phyloP scores from a whole-genome alignment of 306 rosid genomes.

The Amphicarpaea edgeworthii region DNA sequence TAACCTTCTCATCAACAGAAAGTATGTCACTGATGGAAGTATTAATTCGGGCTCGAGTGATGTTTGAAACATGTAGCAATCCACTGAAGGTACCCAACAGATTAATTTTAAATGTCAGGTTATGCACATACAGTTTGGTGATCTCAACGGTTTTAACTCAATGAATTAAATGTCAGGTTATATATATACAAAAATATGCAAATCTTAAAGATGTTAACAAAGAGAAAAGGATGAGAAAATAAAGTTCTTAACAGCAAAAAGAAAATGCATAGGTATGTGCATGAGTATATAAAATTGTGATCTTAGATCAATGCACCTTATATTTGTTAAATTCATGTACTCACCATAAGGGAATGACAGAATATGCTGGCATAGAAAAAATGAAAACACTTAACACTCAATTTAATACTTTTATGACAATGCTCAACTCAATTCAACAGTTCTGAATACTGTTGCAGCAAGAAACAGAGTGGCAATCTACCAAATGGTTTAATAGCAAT shows the following conservation, averaged over 20 bases:
- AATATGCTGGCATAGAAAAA: neutral
- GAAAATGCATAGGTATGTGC: neutral
- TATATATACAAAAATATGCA: neutral
- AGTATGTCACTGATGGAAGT: constrained; percentile 71
- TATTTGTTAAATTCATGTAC: neutral
- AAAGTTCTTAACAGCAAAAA: neutral
- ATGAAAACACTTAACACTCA: neutral
- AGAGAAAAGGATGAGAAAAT: neutral
- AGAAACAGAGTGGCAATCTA: neutral
- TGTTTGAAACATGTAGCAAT: constrained; percentile 85
- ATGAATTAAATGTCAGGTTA: neutral
- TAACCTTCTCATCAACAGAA: constrained; percentile 73
- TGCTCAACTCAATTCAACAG: neutral
- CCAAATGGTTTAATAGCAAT: neutral
- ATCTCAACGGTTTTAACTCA: neutral
- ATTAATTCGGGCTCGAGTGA: constrained; percentile 63
- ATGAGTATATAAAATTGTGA: constrained; percentile 10
- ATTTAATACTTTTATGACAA: neutral
- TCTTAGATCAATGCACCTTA: constrained; percentile 15
- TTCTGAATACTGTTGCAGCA: neutral
- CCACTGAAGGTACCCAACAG: constrained; percentile 66
- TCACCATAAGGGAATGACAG: neutral
- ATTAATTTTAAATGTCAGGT: constrained; percentile 32
- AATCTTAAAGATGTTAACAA: constrained; percentile 4
- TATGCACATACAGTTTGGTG: constrained; percentile 3